phyloP scores from a whole-genome alignment of 2,329 filamentous ascomycete species.

The Penicillium capsulatum region DNA sequence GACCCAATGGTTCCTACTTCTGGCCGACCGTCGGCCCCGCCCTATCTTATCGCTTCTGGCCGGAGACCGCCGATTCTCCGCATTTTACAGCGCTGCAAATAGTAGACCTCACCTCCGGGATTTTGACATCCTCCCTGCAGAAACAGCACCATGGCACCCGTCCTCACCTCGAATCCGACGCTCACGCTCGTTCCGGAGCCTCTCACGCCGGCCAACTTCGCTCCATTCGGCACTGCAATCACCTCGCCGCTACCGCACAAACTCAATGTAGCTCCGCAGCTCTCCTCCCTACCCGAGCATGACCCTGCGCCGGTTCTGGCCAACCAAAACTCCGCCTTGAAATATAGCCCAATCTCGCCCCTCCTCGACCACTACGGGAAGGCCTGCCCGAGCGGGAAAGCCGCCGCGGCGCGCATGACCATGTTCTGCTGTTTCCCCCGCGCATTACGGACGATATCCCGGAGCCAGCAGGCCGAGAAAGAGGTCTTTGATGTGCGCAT shows the following conservation, averaged over 20 bases:
- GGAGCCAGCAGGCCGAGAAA: slow-evolving; percentile 7
- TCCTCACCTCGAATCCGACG: slow-evolving; percentile 33
- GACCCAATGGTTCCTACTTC: too few relatives aligned
- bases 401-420: slow-evolving; percentile 66
- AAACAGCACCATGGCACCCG: slow-evolving; percentile 29
- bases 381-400: slow-evolving; percentile 39
- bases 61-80: too few relatives aligned
- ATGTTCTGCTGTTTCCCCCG: slow-evolving; percentile 83
- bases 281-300: slow-evolving; percentile 45
- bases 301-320: slow-evolving; percentile 56
- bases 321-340: slow-evolving; percentile 86
- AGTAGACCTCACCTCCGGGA: too few relatives aligned
- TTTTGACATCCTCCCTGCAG: not conserved
- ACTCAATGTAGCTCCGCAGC: slow-evolving; percentile 42
- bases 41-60: too few relatives aligned
- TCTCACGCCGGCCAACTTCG: slow-evolving; percentile 67
- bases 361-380: slow-evolving; percentile 67
- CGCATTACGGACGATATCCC: slow-evolving; percentile 39
- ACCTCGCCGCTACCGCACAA: slow-evolving; percentile 62
- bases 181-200: slow-evolving; percentile 55
- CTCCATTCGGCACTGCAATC: slow-evolving; percentile 78
- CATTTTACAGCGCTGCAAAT: too few relatives aligned
- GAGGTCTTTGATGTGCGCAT: slow-evolving; percentile 62
- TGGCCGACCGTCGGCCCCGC: too few relatives aligned
- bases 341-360: slow-evolving; percentile 75